Percentiles rank a stretch among this genome's conserved stretches.
Conservation (phyloP, 495 filamentous ascomycete species). For the Viridothelium virens region DNA sequence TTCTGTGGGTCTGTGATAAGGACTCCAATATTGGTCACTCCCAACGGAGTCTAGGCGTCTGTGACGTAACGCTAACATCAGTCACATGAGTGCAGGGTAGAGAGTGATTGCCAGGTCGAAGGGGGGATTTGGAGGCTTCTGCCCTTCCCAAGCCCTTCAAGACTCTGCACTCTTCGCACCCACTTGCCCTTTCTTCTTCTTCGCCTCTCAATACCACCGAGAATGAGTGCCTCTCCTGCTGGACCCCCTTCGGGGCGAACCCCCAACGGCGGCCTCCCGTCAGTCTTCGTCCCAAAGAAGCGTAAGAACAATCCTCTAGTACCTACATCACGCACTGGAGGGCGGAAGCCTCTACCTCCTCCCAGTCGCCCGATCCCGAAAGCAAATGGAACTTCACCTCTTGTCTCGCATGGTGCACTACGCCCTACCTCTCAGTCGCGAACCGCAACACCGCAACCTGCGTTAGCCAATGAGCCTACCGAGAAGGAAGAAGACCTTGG, state of each 20-base stretch:
- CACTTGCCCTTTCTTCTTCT: slow-evolving; percentile 10
- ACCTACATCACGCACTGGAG: not conserved
- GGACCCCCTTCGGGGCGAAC: slow-evolving; percentile 39
- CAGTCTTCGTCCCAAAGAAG: slow-evolving; percentile 24
- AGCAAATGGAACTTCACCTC: not conserved
- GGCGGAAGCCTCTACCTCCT: not conserved
- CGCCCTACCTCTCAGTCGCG: slow-evolving; percentile 11
- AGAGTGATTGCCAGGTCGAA: too few relatives aligned
- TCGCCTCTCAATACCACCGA: slow-evolving; percentile 17
- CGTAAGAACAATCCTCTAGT: slow-evolving; percentile 2
- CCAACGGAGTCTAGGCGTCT: too few relatives aligned
- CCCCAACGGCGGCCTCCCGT: slow-evolving; percentile 30
- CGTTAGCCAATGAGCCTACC: slow-evolving; percentile 25
- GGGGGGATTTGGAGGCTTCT: too few relatives aligned
- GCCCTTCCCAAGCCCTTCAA: too few relatives aligned
- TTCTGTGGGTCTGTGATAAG: too few relatives aligned
- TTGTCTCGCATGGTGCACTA: not conserved
- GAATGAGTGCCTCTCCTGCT: slow-evolving; percentile 55
- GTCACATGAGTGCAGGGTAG: too few relatives aligned
- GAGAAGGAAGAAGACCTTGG: slow-evolving; percentile 36
- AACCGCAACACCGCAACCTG: slow-evolving; percentile 14
- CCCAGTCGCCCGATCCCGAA: not conserved
- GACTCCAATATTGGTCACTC: too few relatives aligned
- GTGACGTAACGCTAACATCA: too few relatives aligned
- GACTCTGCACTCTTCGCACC: not conserved